These are phyloP conservation scores for Austroboletus rostrupii DNA, from an alignment of 1,284 basidiomycete species.

Conservation along the genomic window DNA sequence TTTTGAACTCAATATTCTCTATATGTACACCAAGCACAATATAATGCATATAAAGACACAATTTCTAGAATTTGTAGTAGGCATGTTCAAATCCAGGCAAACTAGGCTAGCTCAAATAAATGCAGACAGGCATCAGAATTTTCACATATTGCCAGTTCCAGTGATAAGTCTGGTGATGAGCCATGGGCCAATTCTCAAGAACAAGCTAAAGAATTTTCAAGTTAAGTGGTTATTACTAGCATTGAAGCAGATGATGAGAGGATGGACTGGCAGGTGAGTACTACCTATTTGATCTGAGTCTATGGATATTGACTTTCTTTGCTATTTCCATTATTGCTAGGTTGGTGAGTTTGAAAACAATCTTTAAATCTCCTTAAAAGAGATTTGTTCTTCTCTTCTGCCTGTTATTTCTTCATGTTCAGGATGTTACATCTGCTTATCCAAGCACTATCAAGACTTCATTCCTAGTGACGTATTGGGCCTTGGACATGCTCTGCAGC, in stretches of 20 bases:
- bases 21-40: background rate
- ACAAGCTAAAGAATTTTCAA: background rate
- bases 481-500: background rate
- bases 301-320: background rate
- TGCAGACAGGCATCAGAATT: background rate
- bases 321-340: background rate
- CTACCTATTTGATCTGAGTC: background rate
- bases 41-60: background rate
- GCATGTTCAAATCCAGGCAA: background rate
- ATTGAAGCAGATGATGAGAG: background rate
- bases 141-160: background rate
- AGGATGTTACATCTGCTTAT: background rate
- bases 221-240: background rate
- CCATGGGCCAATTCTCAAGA: background rate
- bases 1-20: background rate
- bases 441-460: background rate
- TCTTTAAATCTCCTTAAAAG: background rate
- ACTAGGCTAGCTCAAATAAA: background rate
- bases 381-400: background rate
- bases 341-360: background rate
- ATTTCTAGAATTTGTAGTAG: background rate
- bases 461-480: background rate
- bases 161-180: background rate
- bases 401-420: background rate
- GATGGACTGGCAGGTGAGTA: background rate